Base-by-base conservation (phyloP, 768 basidiomycete genomes). In the Serendipita sp. region DNA sequence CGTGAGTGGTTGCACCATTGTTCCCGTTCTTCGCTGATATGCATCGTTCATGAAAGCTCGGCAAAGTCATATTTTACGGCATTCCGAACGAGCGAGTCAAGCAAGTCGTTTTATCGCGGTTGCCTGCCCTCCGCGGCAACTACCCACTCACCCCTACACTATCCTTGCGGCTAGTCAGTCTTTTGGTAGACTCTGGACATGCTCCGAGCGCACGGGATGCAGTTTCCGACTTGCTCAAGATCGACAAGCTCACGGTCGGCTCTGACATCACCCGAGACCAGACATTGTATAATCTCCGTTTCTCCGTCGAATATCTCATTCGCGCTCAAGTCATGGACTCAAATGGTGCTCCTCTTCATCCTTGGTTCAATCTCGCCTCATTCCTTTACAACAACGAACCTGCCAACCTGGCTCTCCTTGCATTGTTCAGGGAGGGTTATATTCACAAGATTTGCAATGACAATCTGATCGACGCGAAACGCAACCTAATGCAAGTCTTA, bases 21-120 rank as follows among this genome's bases (percentile, higher is more conserved):
- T 9, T 48, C 45, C n/a, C n/a, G 16, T 20, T 9, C 16, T 31
- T 16, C 16, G 9, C 22, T 31, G 9, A 41, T 20, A 20, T 9
- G 30, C 26, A 16, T 16, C 17, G 4, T 22, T 22, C 24, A 31
- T 42, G 22, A 45, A 41, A 65, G 64, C 74, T 83, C 0, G 85
- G 86, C 4, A 84, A 83, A 61, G 85, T 87, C 42, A 75, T 88
- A 1, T 88, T 88, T 73, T 86, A 84, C 67, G 85, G 84, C 24
- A 69, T 88, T 4, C 71, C 83, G 2, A 76, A 83, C 68, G 80
- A 83, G 63, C 77, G 83, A 42, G 79, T 85, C 2, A 80, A 84
- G 65, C 79, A 84, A 28, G 72, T 88, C 26, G 74, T 83, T 3
- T 71, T 86, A 0, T 88, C 86, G 16, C 80, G 75, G 66, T 74